Conservation (phyloP, 371 early-diverging fungal genomes). For the Nematocida sp. region DNA sequence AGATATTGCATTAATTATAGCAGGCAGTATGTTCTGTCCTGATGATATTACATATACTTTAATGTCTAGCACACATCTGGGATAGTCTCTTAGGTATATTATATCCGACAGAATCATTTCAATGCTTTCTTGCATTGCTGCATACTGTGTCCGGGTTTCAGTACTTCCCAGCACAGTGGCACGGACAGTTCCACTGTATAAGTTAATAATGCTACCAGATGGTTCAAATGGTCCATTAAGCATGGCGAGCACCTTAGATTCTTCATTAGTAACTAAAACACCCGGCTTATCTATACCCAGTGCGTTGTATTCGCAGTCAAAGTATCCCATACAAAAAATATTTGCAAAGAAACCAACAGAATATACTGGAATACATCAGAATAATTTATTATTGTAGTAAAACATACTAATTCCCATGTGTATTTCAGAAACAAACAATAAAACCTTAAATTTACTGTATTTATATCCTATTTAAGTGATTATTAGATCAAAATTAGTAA, state of each 20-base stretch:
- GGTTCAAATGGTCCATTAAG: constrained; percentile 56
- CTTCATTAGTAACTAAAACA: constrained; percentile 6
- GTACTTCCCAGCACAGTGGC: constrained; percentile 3
- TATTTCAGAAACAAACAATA: too few relatives aligned
- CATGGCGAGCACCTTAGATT: constrained; percentile 4
- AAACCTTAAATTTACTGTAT: too few relatives aligned
- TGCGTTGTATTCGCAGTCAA: constrained; percentile 45
- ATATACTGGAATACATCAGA: neutral
- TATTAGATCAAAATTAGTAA: too few relatives aligned
- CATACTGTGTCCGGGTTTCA: neutral
- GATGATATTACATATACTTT: constrained; percentile 13
- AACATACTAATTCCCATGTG: too few relatives aligned
- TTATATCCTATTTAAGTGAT: too few relatives aligned
- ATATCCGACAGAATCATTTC: constrained; percentile 1
- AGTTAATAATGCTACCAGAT: constrained; percentile 1
- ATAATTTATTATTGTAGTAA: constrained; percentile 11
- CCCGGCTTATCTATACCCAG: constrained; percentile 35
- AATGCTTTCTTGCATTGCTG: constrained; percentile 18
- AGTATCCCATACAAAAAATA: constrained; percentile 28
- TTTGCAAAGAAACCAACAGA: constrained; percentile 13
- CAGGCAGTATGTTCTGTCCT: neutral
- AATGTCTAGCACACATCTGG: constrained; percentile 36
- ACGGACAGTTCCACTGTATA: constrained; percentile 20
- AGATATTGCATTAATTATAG: constrained; percentile 32
- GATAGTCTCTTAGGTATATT: constrained; percentile 39